These are phyloP conservation scores for Polytrichum formosum DNA, from an alignment of 225 moss, liverwort and hornwort genomes.

Conservation along the genomic window DNA sequence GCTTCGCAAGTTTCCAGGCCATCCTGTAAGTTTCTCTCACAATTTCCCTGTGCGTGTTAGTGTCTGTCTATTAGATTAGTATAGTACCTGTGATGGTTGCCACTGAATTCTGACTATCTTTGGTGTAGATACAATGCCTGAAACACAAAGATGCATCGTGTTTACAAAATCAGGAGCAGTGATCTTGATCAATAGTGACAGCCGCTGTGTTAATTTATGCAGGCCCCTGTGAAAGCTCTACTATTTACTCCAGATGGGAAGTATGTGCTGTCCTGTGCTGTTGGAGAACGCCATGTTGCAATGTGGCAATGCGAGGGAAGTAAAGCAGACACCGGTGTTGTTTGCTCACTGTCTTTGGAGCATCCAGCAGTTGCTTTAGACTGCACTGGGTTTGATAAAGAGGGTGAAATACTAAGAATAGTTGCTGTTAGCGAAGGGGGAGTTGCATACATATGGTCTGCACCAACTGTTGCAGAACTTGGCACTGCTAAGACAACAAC, in stretches of 20 bases:
- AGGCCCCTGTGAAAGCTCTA: conserved; percentile 71
- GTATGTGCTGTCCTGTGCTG: conserved; percentile 69
- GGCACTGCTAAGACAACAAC: conserved; percentile 50
- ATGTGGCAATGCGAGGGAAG: conserved; percentile 68
- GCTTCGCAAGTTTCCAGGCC: conserved; percentile 83
- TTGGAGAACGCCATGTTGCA: conserved; percentile 74
- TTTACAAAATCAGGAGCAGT: neutral
- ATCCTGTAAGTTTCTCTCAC: conserved; percentile 59
- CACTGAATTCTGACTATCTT: too few species aligned
- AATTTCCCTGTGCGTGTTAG: too few species aligned
- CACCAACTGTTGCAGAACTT: conserved; percentile 53
- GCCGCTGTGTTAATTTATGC: conserved; percentile 1
- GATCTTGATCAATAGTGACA: neutral
- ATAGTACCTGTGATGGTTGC: too few species aligned
- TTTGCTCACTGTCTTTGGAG: conserved; percentile 66
- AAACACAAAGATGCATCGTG: neutral
- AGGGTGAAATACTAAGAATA: conserved; percentile 40
- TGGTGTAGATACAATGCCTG: too few species aligned
- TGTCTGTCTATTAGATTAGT: too few species aligned
- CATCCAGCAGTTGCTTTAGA: conserved; percentile 74
- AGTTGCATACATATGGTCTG: conserved; percentile 77
- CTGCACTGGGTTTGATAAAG: conserved; percentile 47
- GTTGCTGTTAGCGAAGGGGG: conserved; percentile 76
- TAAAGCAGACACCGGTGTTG: conserved; percentile 44
- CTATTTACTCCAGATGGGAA: conserved; percentile 78